A percentile compares a stretch with the other conserved stretches of the same genome.
Evolutionary conservation across 495 filamentous ascomycete genomes (phyloP).

Genomic region (Aspergillus heteromorphus): DNA sequence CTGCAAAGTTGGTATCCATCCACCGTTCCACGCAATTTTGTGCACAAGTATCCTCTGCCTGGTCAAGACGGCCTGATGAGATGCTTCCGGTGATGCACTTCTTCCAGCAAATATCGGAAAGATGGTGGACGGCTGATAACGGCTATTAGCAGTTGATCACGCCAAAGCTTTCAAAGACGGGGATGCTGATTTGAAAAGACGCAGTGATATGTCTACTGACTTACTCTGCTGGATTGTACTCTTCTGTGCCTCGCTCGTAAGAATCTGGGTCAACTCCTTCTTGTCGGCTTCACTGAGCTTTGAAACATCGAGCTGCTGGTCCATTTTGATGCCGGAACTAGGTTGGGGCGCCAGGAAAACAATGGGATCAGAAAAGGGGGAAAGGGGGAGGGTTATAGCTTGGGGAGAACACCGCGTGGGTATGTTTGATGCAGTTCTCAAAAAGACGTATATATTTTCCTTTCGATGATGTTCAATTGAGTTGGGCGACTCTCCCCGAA

Average conservation of each 20-base stretch:
- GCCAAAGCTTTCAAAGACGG: background rate
- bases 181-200: background rate
- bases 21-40: constrained; percentile 91
- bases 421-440: background rate
- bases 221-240: constrained; percentile 71
- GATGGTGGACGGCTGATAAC: constrained; percentile 62
- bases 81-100: constrained; percentile 77
- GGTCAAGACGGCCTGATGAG: constrained; percentile 61
- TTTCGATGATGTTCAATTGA: background rate
- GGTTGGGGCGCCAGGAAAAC: no score
- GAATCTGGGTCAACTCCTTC: constrained; percentile 76
- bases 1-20: constrained; percentile 76
- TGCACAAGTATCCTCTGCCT: constrained; percentile 71
- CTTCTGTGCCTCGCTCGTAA: constrained; percentile 77
- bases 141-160: constrained; percentile 8
- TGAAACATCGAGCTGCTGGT: constrained; percentile 51
- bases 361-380: background rate
- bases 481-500: background rate
- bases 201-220: constrained; percentile 20
- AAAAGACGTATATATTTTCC: background rate
- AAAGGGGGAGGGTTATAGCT: no score
- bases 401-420: background rate
- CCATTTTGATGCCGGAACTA: constrained; percentile 24
- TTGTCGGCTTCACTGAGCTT: constrained; percentile 77
- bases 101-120: constrained; percentile 88